A percentile compares a stretch with the other conserved stretches of the same genome.
phyloP scores from a whole-genome alignment of 208 protist genomes.

The Vickermania ingenoplastis region DNA sequence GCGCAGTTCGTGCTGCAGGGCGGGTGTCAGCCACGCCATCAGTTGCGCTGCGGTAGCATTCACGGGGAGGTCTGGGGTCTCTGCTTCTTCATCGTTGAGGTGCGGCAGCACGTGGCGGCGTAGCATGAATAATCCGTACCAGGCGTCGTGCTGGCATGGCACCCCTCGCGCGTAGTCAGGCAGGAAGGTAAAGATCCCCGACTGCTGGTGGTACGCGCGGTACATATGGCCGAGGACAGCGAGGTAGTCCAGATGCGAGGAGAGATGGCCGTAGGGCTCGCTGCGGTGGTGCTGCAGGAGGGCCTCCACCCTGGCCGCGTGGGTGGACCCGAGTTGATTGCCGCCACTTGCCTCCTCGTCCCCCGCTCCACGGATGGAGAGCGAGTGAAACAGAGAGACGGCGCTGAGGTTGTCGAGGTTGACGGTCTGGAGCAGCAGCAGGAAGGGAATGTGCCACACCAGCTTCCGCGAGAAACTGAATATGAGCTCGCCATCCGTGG shows the following conservation, averaged over 20 bases:
- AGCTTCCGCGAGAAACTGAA: constrained; percentile 82
- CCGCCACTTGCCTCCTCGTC: constrained; percentile 20
- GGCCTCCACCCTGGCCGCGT: constrained; percentile 69
- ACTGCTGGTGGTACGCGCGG: constrained; percentile 59
- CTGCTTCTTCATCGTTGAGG: constrained; percentile 55
- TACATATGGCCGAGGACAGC: constrained; percentile 76
- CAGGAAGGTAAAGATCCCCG: constrained; percentile 62
- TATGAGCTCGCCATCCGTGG: constrained; percentile 78
- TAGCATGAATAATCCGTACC: constrained; percentile 88
- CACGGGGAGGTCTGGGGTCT: constrained; percentile 57
- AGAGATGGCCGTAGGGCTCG: constrained; percentile 66
- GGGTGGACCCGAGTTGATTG: constrained; percentile 20
- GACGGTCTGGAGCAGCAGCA: constrained; percentile 59
- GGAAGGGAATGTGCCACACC: constrained; percentile 79
- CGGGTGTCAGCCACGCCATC: constrained; percentile 36
- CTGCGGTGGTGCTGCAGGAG: constrained; percentile 82
- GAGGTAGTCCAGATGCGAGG: constrained; percentile 68
- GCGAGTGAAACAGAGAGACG: constrained; percentile 50
- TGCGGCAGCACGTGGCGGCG: constrained; percentile 81
- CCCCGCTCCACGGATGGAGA: constrained; percentile 23
- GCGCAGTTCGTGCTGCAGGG: constrained; percentile 60
- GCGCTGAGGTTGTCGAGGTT: constrained; percentile 46
- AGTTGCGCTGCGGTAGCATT: constrained; percentile 36
- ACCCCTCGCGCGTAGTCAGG: constrained; percentile 45
- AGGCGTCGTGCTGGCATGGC: constrained; percentile 82